Evolutionary conservation across 2,329 filamentous ascomycete genomes (phyloP), one percentile per base, ranked within the genome.

Genomic region (Fonsecaea multimorphosa): DNA sequence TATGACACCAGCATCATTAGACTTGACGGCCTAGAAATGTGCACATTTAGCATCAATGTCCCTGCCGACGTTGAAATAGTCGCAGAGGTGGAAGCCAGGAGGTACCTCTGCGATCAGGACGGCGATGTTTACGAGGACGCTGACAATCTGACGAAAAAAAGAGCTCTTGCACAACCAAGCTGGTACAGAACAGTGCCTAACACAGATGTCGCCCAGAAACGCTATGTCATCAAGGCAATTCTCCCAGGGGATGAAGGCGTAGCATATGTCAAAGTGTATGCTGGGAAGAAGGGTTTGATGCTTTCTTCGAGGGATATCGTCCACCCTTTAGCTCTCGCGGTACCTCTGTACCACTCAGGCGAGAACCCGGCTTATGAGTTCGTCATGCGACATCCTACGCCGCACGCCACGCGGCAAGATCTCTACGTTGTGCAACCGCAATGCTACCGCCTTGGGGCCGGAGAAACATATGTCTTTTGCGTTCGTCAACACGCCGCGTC

Each of bases 401-500:
- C 95, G 8, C 95, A 99, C 77, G 95, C 95, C n/a, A 93, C 97
- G 75, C 88, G 94, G 49, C 93, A 99, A 77, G 95, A 99, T 76
- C 89, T 99, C 65, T 99, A 99, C 77, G 91, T 99, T 69, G 91
- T 93, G 52, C 95, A 98, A 75, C 95, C 96, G 1, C 96, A 99
- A 78, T 99, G 95, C 76, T 86, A 90, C 70, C 87, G 89, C 29
- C 83, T 99, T 31, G 93, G 92, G 1, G 84, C 96, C 63, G 97
- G 98, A 81, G 98, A 99, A 76, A 99, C 95, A 0, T 99, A 97
- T 75, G 94, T 99, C 31, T 99, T 99, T 77, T 91, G 91, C 60
- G 91, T 99, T 67, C 91, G 95, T 53, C 95, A 99, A 75, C 93
- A 99, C 75, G 91, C 93, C 0, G 90, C 92, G 0, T 63, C 64